Evolutionary conservation across 169 alveolate species (phyloP).

Genomic region (Eimeria sp.): DNA sequence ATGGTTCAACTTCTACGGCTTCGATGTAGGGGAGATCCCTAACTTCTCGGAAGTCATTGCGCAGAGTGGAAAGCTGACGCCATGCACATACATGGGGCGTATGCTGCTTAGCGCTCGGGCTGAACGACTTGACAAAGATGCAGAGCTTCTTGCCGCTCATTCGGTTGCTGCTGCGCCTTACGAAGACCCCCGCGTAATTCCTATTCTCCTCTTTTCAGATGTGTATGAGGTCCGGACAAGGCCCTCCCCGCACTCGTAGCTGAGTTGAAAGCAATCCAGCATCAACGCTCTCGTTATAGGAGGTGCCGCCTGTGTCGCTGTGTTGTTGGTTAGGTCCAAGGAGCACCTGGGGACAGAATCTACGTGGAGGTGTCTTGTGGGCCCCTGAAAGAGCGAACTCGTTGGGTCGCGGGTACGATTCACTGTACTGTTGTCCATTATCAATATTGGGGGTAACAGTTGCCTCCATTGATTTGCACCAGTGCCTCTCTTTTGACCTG

Average conservation of each 20-base stretch:
- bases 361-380: slow-evolving; percentile 93
- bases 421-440: neutral
- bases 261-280: neutral
- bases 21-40: slow-evolving; percentile 86
- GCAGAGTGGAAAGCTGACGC: slow-evolving; percentile 82
- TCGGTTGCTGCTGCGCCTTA: slow-evolving; percentile 91
- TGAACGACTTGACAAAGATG: slow-evolving; percentile 90
- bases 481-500: neutral
- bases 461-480: neutral
- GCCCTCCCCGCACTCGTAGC: neutral
- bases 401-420: slow-evolving; percentile 85
- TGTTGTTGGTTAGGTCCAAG: slow-evolving; percentile 71
- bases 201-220: slow-evolving; percentile 92
- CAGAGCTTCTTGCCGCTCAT: slow-evolving; percentile 93
- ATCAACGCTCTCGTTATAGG: neutral
- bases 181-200: slow-evolving; percentile 92
- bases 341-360: slow-evolving; percentile 84
- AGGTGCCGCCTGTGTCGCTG: neutral
- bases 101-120: slow-evolving; percentile 93
- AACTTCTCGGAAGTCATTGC: slow-evolving; percentile 82
- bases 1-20: slow-evolving; percentile 95
- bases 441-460: neutral
- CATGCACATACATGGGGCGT: slow-evolving; percentile 92
- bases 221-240: slow-evolving; percentile 89
- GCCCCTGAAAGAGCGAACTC: slow-evolving; percentile 90